Percentiles rank a stretch among this genome's conserved stretches.
phyloP scores from a whole-genome alignment of 345 rosid species.

The Acer campestre region DNA sequence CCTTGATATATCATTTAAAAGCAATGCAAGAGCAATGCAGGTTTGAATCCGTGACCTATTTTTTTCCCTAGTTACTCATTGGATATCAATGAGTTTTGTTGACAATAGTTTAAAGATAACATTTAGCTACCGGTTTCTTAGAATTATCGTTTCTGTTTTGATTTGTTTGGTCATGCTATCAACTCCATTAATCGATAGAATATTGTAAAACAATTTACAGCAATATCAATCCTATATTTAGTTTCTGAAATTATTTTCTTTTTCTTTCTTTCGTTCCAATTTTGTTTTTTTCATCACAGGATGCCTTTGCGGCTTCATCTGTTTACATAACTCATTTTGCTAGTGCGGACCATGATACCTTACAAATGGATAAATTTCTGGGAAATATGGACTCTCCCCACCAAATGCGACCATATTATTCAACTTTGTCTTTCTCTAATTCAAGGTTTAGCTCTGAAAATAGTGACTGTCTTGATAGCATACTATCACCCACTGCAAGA shows the following conservation, averaged over 20 bases:
- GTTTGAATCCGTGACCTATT: slow-evolving; percentile 17
- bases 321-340: slow-evolving; percentile 8
- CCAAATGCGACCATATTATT: slow-evolving; percentile 36
- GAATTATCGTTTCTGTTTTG: not conserved
- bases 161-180: not conserved
- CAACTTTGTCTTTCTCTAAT: slow-evolving; percentile 43
- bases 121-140: not conserved
- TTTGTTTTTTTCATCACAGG: slow-evolving; percentile 28
- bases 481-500: slow-evolving; percentile 29
- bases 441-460: slow-evolving; percentile 44
- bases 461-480: slow-evolving; percentile 39
- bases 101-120: not conserved
- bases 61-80: not conserved
- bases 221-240: not conserved
- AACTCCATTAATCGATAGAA: too few species aligned
- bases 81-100: not conserved
- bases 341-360: slow-evolving; percentile 27
- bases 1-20: slow-evolving; percentile 33
- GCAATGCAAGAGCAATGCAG: slow-evolving; percentile 29
- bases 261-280: not conserved
- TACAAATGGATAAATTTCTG: slow-evolving; percentile 16
- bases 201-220: not conserved
- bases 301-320: slow-evolving; percentile 26
- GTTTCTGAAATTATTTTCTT: not conserved
- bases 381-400: slow-evolving; percentile 26